Evolutionary conservation across 768 basidiomycete genomes (phyloP), one percentile per base, ranked within the genome.

Genomic region (Lactarius evosmus): DNA sequence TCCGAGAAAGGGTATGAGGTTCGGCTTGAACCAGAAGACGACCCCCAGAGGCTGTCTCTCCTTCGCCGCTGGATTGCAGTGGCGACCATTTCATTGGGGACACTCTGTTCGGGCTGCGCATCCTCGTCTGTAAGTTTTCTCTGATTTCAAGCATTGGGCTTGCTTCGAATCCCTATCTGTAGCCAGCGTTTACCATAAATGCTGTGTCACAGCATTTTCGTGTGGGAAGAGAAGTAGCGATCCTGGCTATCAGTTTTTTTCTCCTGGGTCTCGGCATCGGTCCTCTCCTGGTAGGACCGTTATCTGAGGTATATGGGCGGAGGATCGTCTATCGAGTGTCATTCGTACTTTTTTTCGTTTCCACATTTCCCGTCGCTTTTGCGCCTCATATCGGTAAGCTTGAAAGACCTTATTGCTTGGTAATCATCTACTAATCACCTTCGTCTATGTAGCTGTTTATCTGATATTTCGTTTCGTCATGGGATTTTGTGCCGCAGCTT

Each of bases 321-420:
- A 85, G 83, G 60, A 73, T 80, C 52, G 80, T 91, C 12, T 91
- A 93, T 71, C 77, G 79, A 12, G 69, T 79, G 4, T 86, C 88
- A 0, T 91, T 87, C 66, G 67, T 75, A 0, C 67, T 83, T 3
- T 86, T 89, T 71, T 83, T 89, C 68, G 70, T 82, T 1, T 80
- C 88, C 56, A 83, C 85, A 16, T 87, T 86, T 69, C 87, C 89
- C 0, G 84, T 89, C 5, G 87, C 88, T 0, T 92, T 93, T 66
- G 81, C 88, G 0, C 85, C 83, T 4, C 78, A 89, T 68, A 79
- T 85, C 29, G 81, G 86, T 86, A 58, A 61, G 82, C 75, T 36
- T 12, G 34, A 36, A 36, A 14, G 34, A 33, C 29, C 12, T 29
- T 40, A 32, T 46, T 7, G 19, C 9, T n/a, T 29, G n/a, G 14